Evolutionary conservation across 2,329 filamentous ascomycete species (phyloP).

Genomic region (Neonectria magnoliae): DNA sequence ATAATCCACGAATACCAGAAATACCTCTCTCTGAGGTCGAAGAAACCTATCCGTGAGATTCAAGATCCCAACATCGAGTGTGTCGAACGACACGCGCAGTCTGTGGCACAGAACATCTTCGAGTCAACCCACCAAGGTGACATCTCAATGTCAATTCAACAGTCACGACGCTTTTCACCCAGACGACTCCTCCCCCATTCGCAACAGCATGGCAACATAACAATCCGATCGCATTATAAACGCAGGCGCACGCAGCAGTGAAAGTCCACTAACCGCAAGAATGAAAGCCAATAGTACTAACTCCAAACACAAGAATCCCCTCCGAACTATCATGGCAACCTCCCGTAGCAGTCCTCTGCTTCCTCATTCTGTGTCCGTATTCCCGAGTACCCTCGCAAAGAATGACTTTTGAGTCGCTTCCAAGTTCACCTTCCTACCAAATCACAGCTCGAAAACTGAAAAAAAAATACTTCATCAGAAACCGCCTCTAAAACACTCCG

Average conservation of each 20-base stretch:
- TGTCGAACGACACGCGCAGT: too few species aligned
- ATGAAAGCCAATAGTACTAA: not conserved
- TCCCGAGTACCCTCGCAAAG: not conserved
- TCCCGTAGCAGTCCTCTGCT: not conserved
- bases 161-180: not conserved
- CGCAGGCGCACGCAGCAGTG: not conserved
- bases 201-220: not conserved
- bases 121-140: not conserved
- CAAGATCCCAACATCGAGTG: too few species aligned
- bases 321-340: not conserved
- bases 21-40: too few species aligned
- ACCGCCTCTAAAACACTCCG: not conserved
- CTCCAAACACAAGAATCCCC: not conserved
- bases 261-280: not conserved
- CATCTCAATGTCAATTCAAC: not conserved
- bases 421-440: not conserved
- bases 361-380: too few species aligned
- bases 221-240: not conserved
- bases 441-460: not conserved
- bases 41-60: too few species aligned
- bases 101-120: too few species aligned
- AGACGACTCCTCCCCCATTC: not conserved
- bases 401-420: not conserved
- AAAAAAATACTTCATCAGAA: not conserved
- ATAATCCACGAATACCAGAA: too few species aligned